These are phyloP conservation scores for Trametes meyenii DNA, from an alignment of 768 basidiomycete genomes.

Conservation along the genomic window DNA sequence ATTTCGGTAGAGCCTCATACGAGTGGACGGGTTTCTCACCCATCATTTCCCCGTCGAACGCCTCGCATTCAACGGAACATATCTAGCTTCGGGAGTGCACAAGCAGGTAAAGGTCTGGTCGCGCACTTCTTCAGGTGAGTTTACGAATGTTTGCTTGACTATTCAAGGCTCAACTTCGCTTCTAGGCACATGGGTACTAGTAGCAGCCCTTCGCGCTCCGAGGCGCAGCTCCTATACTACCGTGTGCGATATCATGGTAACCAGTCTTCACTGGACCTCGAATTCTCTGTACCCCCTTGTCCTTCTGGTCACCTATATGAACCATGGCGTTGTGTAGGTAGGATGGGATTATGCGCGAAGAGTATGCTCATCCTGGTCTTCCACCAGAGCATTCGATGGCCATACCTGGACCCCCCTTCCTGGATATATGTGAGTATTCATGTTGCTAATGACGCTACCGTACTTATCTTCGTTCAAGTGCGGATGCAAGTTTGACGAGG, in stretches of 20 bases:
- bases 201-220: neutral
- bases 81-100: neutral
- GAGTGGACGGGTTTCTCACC: neutral
- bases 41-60: slow-evolving; percentile 1
- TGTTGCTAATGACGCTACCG: too few relatives aligned
- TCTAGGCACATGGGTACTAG: neutral
- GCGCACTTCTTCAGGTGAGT: neutral
- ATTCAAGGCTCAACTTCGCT: neutral
- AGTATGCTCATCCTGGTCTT: neutral
- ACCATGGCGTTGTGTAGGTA: slow-evolving; percentile 1
- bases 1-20: neutral
- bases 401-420: neutral
- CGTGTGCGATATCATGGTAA: neutral
- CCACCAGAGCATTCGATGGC: neutral
- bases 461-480: too few relatives aligned
- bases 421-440: slow-evolving; percentile 1
- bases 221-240: neutral
- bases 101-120: neutral
- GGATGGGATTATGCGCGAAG: neutral
- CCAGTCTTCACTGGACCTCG: neutral
- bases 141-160: neutral
- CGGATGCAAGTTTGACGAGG: neutral
- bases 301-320: neutral
- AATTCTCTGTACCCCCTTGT: neutral
- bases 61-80: neutral